Evolutionary conservation across 75 land plant genomes (phyloP), one percentile per base, ranked within the genome.

Genomic region (Cupressus sempervirens): DNA sequence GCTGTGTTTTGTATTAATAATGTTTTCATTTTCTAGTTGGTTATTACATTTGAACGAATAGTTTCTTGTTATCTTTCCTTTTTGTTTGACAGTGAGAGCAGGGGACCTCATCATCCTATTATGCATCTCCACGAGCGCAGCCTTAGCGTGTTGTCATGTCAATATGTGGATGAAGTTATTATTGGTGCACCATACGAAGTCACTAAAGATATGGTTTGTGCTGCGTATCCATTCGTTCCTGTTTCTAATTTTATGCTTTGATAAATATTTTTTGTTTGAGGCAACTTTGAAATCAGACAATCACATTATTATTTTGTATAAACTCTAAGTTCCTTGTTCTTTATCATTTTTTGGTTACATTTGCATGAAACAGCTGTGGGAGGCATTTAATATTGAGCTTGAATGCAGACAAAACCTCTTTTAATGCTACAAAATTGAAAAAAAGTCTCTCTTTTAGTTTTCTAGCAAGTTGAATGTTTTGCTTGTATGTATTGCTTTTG

Each of bases 101-200:
- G 94, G 79, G 95, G 95, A 58, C 56, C 88, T 70, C 87, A 93
- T 68, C 88, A 83, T 84, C 95, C 95, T 73, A 87, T 94, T 35
- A 94, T 94, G 95, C 87, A 93, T 85, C 87, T 94, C 38, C 94
- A 94, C 82, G 95, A 94, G 82, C 90, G 95, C 11, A 94, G 93
- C 82, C 90, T 94, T 62, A 94, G 95, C 84, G 95, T 94, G 52
- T 83, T 94, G 70, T 91, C 94, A 50, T 94, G 95, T 81, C 91
- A 91, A 18, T 93, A 94, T 88, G 94, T 93, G 80, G 95, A 94
- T 88, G 95, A 94, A 86, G 91, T 94, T 35, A 94, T 94, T 73
- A 93, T 94, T 84, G 95, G 95, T 81, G 95, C 95, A 74, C 95
- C 95, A 29, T 93, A 90, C 92, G 93, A 89, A 79, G 89, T 94